Base-by-base conservation (phyloP, 352 stramenopile genomes). In the Phytophthora brassicae region DNA sequence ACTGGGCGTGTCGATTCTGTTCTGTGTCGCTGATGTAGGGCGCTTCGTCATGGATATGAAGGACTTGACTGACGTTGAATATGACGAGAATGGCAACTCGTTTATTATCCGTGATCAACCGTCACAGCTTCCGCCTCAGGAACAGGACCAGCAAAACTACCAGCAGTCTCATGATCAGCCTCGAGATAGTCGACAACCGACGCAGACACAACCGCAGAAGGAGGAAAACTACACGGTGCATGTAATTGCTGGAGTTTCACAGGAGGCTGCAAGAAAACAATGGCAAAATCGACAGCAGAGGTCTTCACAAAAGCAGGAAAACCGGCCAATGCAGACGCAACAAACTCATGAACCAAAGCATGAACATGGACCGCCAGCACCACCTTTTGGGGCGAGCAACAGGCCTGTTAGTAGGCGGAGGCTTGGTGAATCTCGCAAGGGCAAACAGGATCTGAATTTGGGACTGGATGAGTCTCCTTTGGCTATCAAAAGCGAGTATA, bases 31-130 rank as follows among this genome's bases (percentile, higher is more conserved):
- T n/a, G 84, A 92, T 64, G 28, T 92, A 1, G 74, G 73, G 24
- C 84, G 84, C 45, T 90, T 89, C 58, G 56, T 90, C 36, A 88
- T 92, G 70, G 84, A 92, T 48, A 74, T 90, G 71, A 75, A 82
- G 29, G 45, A 75, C 5, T 66, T 92, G 29, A 88, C 88, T 13
- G 79, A 90, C 3, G 74, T 81, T 24, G 77, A 86, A 19, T 82
- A 86, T 43, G 79, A 90, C 9, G 71, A 83, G 23, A 70, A 83
- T 31, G 66, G 66, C 58, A 74, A 78, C 57, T 78, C 66, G 28
- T 69, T 78, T 28, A 62, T 78, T 5, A 53, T 73, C 33, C 46
- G 56, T 38, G 24, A 64, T 29, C 58, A 66, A 42, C 42, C 59
- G 11, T 17, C 45, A 9, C 45, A 46, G n/a, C 17, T 64, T 17